Percentiles rank a stretch among this genome's conserved stretches.
Evolutionary conservation across 2,329 filamentous ascomycete genomes (phyloP).

Genomic region (Xylariales sp.): DNA sequence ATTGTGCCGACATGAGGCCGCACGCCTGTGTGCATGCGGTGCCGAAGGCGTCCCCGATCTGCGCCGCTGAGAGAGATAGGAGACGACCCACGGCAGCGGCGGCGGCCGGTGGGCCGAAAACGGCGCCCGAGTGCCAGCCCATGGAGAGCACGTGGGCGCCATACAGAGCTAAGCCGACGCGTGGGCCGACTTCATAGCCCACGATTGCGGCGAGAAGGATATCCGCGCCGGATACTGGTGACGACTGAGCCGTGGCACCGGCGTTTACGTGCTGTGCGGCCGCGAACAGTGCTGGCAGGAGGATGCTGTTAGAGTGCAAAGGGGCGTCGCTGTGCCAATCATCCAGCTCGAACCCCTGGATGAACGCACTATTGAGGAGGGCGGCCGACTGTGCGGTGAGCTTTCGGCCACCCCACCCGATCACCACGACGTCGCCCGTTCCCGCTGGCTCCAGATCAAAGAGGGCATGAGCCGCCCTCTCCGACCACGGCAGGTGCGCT

Average conservation of each 20-base stretch:
- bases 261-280: constrained; percentile 14
- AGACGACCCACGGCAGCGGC: constrained; percentile 26
- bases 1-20: constrained; percentile 37
- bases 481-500: constrained; percentile 34
- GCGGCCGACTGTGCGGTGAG: constrained; percentile 31
- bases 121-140: constrained; percentile 35
- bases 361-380: constrained; percentile 35
- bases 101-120: constrained; percentile 31
- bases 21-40: constrained; percentile 34
- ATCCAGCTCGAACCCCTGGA: constrained; percentile 39
- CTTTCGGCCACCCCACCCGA: constrained; percentile 20
- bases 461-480: constrained; percentile 26
- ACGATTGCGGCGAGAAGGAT: constrained; percentile 30
- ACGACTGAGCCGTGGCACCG: too few species aligned
- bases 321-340: constrained; percentile 37
- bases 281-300: constrained; percentile 30
- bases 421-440: constrained; percentile 16
- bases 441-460: constrained; percentile 27
- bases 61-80: constrained; percentile 20
- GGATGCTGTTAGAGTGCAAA: neutral
- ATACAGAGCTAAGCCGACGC: constrained; percentile 20
- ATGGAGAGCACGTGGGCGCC: constrained; percentile 30
- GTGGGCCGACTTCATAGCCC: constrained; percentile 34
- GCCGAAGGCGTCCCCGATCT: constrained; percentile 30
- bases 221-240: constrained; percentile 18